phyloP scores from a whole-genome alignment of 2,329 filamentous ascomycete species.

The Alternaria panax region DNA sequence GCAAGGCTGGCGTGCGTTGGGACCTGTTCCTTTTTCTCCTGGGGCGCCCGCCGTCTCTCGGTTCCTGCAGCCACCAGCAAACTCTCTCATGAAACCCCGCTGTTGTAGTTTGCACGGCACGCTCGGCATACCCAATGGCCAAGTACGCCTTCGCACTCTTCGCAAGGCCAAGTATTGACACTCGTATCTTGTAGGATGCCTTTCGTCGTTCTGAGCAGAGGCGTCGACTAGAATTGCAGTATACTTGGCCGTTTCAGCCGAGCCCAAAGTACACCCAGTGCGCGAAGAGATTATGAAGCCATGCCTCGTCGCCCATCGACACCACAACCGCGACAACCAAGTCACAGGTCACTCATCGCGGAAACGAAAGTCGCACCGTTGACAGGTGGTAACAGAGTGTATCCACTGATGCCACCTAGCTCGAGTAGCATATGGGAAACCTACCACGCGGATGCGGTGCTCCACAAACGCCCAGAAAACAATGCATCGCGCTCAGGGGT shows the following conservation, averaged over 20 bases:
- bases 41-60: conserved; percentile 7
- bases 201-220: not conserved
- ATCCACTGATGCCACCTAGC: not conserved
- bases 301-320: not conserved
- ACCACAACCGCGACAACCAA: not conserved
- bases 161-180: conserved; percentile 23
- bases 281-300: not conserved
- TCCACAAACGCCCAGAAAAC: conserved; percentile 27
- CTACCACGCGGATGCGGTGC: conserved; percentile 15
- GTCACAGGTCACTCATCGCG: not conserved
- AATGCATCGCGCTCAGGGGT: conserved; percentile 17
- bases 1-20: not conserved
- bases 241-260: conserved; percentile 16
- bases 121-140: conserved; percentile 8
- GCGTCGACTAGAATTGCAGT: conserved; percentile 1
- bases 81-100: conserved; percentile 3
- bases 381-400: not conserved
- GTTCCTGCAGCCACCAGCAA: conserved; percentile 9
- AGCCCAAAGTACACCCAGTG: conserved; percentile 7
- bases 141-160: conserved; percentile 7
- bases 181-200: conserved; percentile 24
- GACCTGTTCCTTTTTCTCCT: not conserved
- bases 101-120: conserved; percentile 2
- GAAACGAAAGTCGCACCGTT: not conserved
- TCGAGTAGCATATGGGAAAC: not conserved